phyloP scores from a whole-genome alignment of 2,329 filamentous ascomycete species.

The Aspergillus fumigatiaffinis region DNA sequence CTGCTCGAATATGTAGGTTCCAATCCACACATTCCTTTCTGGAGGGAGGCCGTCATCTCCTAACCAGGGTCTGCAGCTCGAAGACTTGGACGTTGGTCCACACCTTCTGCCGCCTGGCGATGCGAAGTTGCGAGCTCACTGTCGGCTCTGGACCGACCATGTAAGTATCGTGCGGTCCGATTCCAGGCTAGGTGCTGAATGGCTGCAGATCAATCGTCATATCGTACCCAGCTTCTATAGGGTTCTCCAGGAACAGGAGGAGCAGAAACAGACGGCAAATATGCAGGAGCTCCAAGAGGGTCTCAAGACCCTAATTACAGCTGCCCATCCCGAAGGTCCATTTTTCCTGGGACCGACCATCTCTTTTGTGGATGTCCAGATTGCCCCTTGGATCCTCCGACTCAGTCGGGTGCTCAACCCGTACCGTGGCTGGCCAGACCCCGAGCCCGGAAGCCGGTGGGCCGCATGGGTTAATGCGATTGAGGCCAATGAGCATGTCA shows the following conservation, averaged over 20 bases:
- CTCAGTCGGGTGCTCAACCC: slow-evolving; percentile 62
- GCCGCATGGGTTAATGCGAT: slow-evolving; percentile 67
- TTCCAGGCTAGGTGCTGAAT: slow-evolving; percentile 13
- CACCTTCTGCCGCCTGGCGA: slow-evolving; percentile 62
- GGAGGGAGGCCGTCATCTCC: neutral
- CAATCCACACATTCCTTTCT: neutral
- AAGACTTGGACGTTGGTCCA: slow-evolving; percentile 62
- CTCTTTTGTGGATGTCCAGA: slow-evolving; percentile 68
- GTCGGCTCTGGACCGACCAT: slow-evolving; percentile 76
- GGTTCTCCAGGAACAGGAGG: slow-evolving; percentile 63
- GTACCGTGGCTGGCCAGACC: slow-evolving; percentile 63
- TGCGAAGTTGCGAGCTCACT: slow-evolving; percentile 66
- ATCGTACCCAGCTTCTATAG: slow-evolving; percentile 75
- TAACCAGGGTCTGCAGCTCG: slow-evolving; percentile 51
- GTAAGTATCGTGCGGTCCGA: slow-evolving; percentile 42
- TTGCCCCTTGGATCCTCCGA: slow-evolving; percentile 71
- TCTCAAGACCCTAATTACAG: slow-evolving; percentile 59
- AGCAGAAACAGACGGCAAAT: slow-evolving; percentile 54
- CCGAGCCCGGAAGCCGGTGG: slow-evolving; percentile 62
- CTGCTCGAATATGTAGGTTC: slow-evolving; percentile 74
- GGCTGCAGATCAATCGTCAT: slow-evolving; percentile 64
- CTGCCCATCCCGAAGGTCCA: slow-evolving; percentile 58
- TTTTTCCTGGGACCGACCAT: slow-evolving; percentile 62
- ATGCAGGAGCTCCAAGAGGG: slow-evolving; percentile 61
- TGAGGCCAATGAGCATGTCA: slow-evolving; percentile 59